A percentile compares a stretch with the other conserved stretches of the same genome.
Conservation (phyloP, 768 basidiomycete genomes). For the Gyrodon lividus region DNA sequence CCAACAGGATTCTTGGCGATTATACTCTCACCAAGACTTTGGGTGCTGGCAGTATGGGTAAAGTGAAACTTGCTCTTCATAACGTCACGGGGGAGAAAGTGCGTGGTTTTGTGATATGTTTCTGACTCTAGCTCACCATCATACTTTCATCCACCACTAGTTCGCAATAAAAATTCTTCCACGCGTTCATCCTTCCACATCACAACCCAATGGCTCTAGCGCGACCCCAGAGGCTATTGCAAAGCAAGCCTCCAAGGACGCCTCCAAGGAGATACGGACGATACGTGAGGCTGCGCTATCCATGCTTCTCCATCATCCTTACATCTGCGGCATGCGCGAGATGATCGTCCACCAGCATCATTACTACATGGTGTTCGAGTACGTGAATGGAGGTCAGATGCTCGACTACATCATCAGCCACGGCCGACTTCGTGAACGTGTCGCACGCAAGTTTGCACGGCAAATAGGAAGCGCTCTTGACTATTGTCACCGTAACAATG, state of each 20-base stretch:
- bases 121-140: slow-evolving; percentile 8
- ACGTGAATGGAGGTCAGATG: slow-evolving; percentile 99
- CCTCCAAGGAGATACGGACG: slow-evolving; percentile 94
- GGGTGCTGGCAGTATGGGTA: slow-evolving; percentile 98
- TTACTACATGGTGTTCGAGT: slow-evolving; percentile 99
- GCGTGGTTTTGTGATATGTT: slow-evolving; percentile 24
- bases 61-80: slow-evolving; percentile 94
- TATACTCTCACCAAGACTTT: slow-evolving; percentile 96
- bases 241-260: slow-evolving; percentile 85
- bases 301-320: slow-evolving; percentile 95
- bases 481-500: slow-evolving; percentile 96
- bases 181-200: slow-evolving; percentile 62
- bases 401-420: slow-evolving; percentile 99
- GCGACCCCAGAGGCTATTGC: slow-evolving; percentile 57
- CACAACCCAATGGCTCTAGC: slow-evolving; percentile 46
- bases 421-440: slow-evolving; percentile 90
- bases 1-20: slow-evolving; percentile 75
- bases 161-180: slow-evolving; percentile 99
- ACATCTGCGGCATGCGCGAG: slow-evolving; percentile 99
- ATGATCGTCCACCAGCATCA: slow-evolving; percentile 98
- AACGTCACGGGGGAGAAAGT: slow-evolving; percentile 92
- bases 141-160: slow-evolving; percentile 38
- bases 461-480: slow-evolving; percentile 96
- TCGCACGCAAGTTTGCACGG: slow-evolving; percentile 94
- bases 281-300: slow-evolving; percentile 94